Evolutionary conservation across 2,329 filamentous ascomycete genomes (phyloP), one percentile per base, ranked within the genome.

Genomic region (Orbilia brochopaga): DNA sequence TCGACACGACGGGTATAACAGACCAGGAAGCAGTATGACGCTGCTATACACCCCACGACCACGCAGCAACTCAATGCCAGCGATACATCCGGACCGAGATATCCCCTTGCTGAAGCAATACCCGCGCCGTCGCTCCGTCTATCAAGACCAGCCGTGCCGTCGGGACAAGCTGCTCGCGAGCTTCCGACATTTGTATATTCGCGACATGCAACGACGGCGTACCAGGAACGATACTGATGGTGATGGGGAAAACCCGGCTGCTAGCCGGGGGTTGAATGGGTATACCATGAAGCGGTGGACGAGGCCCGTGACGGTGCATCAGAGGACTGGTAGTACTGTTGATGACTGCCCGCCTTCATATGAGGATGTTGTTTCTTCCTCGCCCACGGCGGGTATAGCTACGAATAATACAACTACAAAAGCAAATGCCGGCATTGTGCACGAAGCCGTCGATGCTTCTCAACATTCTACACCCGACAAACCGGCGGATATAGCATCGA

Each of bases 11-110:
- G n/a, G n/a, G n/a, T n/a, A n/a, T n/a, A n/a, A n/a, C n/a, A n/a
- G n/a, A n/a, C n/a, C n/a, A n/a, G n/a, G n/a, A n/a, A n/a, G 27
- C 27, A 32, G 27, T 8, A 32, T 32, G 27, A 8, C 27, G 3
- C 27, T 32, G 27, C 27, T 32, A 32, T 32, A 32, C 27, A 3
- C 8, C 27, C 27, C 27, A 32, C 54, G 66, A 13, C 66, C 66
- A 30, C 53, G 66, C 51, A 70, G 66, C 54, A 37, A 64, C 35
- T 70, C 66, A 2, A 70, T 70, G 66, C 66, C 66, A 3, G 48
- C 48, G n/a, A 62, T 70, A 17, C 61, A 62, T 19, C 59, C 60
- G 19, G 60, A 70, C 50, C 50, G 46, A 19, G 23, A 58, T n/a
- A 64, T 30, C 19, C 66, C 66, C 7, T 51, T 53, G 3, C 40